Base-by-base conservation (phyloP, 768 basidiomycete genomes). In the Collybia sp. region DNA sequence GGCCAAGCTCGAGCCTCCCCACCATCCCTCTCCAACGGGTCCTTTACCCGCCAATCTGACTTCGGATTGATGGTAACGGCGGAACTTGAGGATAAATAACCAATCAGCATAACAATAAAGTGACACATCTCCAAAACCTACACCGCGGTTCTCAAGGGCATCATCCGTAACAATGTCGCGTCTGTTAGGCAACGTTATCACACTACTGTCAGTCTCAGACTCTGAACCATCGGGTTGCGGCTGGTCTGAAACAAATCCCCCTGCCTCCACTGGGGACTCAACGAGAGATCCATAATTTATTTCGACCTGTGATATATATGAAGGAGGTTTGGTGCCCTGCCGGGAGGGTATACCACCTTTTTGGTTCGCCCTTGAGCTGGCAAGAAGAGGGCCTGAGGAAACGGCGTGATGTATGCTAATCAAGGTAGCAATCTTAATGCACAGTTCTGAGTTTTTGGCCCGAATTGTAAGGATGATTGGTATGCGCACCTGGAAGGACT, bases 11-110 rank as follows among this genome's bases (percentile, higher is more conserved):
- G 61, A 65, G 17, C 72, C 73, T 5, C 65, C 54, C 73, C 76
- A 79, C 74, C 77, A 80, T 3, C 69, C 72, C 33, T 61, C 60
- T n/a, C 65, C 65, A 32, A 71, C 54, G 5, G 59, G 58, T 2
- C 67, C 66, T 30, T 59, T 57, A 10, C 68, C 64, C 12, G 59
- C 65, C n/a, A 74, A 43, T 3, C 55, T 47, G 12, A 79, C 58
- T 12, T 79, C 72, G 1, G 75, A 75, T 43, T 75, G 75, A 47
- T 77, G 75, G 48, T 76, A 77, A 44, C 71, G 65, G 39, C 62
- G 65, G 44, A 76, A 78, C 77, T 79, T 41, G 17, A 33, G 35
- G 30, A 16, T n/a, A 47, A 2, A 35, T 1, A 36, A 20, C 12
- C 12, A 37, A 34, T 12, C 3, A 36, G 35, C 8, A 33, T 17